Conservation (phyloP, 2,329 filamentous ascomycete genomes). For the Pestalotiopsis sp. region DNA sequence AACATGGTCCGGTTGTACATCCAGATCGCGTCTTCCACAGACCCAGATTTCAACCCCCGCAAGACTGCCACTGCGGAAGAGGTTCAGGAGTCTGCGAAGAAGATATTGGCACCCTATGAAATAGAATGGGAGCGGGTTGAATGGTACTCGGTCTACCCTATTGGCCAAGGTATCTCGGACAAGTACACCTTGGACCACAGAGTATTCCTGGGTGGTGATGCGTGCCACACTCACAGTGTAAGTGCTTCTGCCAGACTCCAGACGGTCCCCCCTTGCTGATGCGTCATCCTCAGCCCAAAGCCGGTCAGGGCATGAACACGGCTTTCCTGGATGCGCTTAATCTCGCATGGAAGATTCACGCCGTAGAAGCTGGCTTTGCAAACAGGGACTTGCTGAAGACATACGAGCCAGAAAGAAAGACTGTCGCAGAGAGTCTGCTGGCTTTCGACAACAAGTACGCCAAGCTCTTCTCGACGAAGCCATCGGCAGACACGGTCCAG, state of each 20-base stretch:
- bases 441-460: slow-evolving; percentile 89
- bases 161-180: slow-evolving; percentile 73
- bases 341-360: slow-evolving; percentile 94
- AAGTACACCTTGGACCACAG: slow-evolving; percentile 68
- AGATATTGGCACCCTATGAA: slow-evolving; percentile 66
- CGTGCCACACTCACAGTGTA: slow-evolving; percentile 78
- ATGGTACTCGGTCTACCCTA: slow-evolving; percentile 79
- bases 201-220: slow-evolving; percentile 76
- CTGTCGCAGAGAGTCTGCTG: slow-evolving; percentile 81
- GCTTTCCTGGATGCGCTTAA: slow-evolving; percentile 83
- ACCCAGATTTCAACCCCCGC: slow-evolving; percentile 62
- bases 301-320: slow-evolving; percentile 80
- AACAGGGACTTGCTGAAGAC: slow-evolving; percentile 75
- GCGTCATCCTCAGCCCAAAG: slow-evolving; percentile 66
- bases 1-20: slow-evolving; percentile 72
- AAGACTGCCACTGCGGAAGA: slow-evolving; percentile 65
- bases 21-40: slow-evolving; percentile 65
- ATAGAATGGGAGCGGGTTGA: slow-evolving; percentile 70
- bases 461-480: slow-evolving; percentile 81
- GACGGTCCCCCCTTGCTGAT: slow-evolving; percentile 7
- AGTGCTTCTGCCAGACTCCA: slow-evolving; percentile 30
- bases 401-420: slow-evolving; percentile 84
- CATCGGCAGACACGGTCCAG: slow-evolving; percentile 73
- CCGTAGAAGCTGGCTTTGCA: slow-evolving; percentile 83
- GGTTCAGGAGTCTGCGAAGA: slow-evolving; percentile 67